A percentile compares a stretch with the other conserved stretches of the same genome.
Conservation (phyloP, 2,329 filamentous ascomycete species). For the Trichoderma cornu-damae region DNA sequence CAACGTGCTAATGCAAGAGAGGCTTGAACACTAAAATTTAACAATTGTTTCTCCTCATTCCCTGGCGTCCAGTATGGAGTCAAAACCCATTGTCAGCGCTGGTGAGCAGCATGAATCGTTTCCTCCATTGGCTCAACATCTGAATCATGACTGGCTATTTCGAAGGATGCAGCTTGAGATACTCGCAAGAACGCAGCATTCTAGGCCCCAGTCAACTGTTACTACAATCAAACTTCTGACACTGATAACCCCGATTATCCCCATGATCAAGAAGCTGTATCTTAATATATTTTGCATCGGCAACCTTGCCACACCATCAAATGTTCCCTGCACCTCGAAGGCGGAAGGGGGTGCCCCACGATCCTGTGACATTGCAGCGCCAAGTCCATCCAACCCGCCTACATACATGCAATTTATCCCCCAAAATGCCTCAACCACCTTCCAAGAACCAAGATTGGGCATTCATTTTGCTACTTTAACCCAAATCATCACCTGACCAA, state of each 20-base stretch:
- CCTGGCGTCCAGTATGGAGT: not conserved
- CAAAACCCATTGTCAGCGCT: not conserved
- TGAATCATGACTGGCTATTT: not conserved
- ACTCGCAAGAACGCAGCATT: not conserved
- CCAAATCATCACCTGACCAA: not conserved
- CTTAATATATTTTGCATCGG: not conserved
- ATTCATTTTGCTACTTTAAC: not conserved
- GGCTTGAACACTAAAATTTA: not conserved
- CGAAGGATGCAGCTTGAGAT: not conserved
- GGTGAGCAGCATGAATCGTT: not conserved
- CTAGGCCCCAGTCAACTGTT: not conserved
- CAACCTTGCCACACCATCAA: not conserved
- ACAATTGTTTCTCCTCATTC: not conserved
- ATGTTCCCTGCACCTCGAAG: not conserved
- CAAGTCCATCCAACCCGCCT: not conserved
- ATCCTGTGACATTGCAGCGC: not conserved
- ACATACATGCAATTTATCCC: not conserved
- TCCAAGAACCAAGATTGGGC: too few relatives aligned
- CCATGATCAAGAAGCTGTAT: not conserved
- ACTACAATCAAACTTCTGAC: not conserved
- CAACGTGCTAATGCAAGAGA: too few relatives aligned
- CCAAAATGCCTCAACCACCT: not conserved
- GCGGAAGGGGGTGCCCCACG: too few relatives aligned
- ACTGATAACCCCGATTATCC: not conserved
- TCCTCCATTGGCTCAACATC: too few relatives aligned